Conservation (phyloP, 495 filamentous ascomycete species). For the Tuber indicum region DNA sequence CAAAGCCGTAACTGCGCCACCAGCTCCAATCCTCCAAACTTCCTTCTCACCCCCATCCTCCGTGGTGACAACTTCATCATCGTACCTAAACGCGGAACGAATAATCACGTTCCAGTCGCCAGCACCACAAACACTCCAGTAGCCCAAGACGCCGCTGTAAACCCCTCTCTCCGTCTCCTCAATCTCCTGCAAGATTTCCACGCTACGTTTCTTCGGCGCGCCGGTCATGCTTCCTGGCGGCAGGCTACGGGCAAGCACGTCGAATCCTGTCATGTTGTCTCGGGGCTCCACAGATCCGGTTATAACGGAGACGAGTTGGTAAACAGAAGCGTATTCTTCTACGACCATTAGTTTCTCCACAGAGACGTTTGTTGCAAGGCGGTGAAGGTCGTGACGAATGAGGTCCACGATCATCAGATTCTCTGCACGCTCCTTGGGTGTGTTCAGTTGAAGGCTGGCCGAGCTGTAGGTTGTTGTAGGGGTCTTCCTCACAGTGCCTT, state of each 20-base stretch:
- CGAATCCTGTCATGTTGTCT: constrained; percentile 51
- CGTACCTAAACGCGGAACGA: constrained; percentile 64
- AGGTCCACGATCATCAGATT: constrained; percentile 98
- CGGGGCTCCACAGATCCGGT: constrained; percentile 56
- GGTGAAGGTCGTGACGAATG: constrained; percentile 83
- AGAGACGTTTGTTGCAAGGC: constrained; percentile 62
- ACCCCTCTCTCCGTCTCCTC: constrained; percentile 65
- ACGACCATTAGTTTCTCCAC: constrained; percentile 67
- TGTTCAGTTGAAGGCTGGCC: constrained; percentile 62
- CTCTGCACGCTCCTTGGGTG: constrained; percentile 86
- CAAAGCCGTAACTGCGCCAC: constrained; percentile 77
- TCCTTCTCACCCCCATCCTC: constrained; percentile 43
- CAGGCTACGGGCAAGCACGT: constrained; percentile 68
- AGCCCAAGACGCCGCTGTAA: constrained; percentile 85
- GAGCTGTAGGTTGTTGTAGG: constrained; percentile 56
- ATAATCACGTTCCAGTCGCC: constrained; percentile 89
- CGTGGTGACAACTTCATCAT: constrained; percentile 46
- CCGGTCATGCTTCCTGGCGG: constrained; percentile 95
- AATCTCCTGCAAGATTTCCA: constrained; percentile 65
- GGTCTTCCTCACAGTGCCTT: constrained; percentile 81
- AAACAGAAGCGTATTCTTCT: constrained; percentile 84
- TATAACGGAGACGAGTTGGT: constrained; percentile 82
- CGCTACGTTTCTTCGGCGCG: constrained; percentile 83
- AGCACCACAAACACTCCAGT: constrained; percentile 74
- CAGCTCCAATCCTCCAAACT: constrained; percentile 77